phyloP scores from a whole-genome alignment of 345 rosid genomes.

The Populus alba region DNA sequence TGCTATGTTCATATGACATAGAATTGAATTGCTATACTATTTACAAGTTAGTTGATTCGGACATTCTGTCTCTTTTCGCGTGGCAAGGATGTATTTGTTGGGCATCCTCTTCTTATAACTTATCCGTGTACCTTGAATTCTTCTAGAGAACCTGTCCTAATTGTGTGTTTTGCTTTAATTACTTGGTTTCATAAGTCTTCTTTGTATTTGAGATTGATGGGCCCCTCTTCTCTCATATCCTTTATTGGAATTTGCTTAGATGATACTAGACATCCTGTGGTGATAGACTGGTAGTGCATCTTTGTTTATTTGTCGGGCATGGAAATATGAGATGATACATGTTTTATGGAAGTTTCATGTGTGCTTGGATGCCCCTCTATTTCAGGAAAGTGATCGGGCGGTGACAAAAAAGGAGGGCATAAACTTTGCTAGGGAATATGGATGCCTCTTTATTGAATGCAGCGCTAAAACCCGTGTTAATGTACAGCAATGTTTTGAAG shows the following conservation, averaged over 20 bases:
- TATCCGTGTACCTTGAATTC: too few species aligned
- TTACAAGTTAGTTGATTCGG: background rate
- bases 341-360: background rate
- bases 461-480: conserved; percentile 90
- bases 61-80: background rate
- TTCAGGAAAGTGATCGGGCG: conserved; percentile 90
- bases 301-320: background rate
- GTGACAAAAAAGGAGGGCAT: conserved; percentile 87
- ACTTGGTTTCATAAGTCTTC: too few species aligned
- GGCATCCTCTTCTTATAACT: too few species aligned
- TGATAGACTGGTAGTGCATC: background rate
- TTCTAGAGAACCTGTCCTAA: too few species aligned
- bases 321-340: background rate
- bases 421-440: conserved; percentile 81
- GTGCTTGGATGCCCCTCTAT: background rate
- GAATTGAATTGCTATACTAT: background rate
- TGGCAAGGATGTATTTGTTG: too few species aligned
- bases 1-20: background rate
- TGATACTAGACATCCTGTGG: background rate
- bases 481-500: conserved; percentile 94
- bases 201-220: too few species aligned
- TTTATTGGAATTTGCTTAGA: background rate
- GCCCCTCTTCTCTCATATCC: too few species aligned
- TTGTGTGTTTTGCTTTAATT: too few species aligned
- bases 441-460: conserved; percentile 91